phyloP scores from a whole-genome alignment of 768 basidiomycete species.

The Lactifluus pinguis region DNA sequence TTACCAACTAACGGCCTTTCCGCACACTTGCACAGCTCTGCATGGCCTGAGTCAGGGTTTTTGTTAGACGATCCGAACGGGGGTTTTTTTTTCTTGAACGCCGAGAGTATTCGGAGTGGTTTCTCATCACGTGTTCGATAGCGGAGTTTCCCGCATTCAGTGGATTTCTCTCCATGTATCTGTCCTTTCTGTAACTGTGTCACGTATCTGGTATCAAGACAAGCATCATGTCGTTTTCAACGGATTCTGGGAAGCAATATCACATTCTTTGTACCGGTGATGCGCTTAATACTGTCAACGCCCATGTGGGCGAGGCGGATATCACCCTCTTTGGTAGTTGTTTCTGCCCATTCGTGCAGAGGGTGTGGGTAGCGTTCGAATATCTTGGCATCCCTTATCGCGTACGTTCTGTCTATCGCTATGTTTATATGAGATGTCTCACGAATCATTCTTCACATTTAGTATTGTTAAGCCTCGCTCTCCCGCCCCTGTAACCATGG shows the following conservation, averaged over 20 bases:
- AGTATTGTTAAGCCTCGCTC: neutral
- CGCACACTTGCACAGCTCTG: no score
- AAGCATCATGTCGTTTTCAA: neutral
- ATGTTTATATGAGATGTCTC: neutral
- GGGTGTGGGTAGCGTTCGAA: conserved; percentile 72
- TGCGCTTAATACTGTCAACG: conserved; percentile 49
- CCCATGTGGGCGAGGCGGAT: conserved; percentile 38
- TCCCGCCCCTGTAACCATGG: neutral
- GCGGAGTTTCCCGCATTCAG: no score
- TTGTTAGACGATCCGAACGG: no score
- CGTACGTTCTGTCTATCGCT: conserved; percentile 28
- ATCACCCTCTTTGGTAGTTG: conserved; percentile 65
- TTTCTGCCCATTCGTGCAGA: conserved; percentile 78
- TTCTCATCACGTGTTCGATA: no score
- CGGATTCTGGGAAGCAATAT: neutral
- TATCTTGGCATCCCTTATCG: conserved; percentile 62
- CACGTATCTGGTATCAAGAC: no score
- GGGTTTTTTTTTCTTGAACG: no score
- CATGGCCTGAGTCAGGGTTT: no score
- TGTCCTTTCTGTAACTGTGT: no score
- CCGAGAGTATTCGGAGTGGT: no score
- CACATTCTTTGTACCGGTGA: conserved; percentile 31
- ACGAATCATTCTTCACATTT: neutral
- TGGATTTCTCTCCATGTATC: no score
- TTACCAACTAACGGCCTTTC: no score